phyloP scores from a whole-genome alignment of 495 filamentous ascomycete genomes.

The Talaromyces stipitatus region DNA sequence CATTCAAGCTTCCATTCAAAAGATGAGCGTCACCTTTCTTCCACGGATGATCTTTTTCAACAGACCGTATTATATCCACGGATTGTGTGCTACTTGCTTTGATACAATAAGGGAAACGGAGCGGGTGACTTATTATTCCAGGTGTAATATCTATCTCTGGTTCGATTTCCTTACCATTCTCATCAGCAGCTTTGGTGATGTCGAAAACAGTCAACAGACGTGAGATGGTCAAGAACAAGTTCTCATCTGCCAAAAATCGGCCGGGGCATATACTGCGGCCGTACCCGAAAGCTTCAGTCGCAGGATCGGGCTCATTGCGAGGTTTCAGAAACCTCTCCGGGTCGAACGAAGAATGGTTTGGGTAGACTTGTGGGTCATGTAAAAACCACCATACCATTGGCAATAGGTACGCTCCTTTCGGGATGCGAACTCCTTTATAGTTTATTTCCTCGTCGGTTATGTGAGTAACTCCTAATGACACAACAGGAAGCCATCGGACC shows the following conservation, averaged over 20 bases:
- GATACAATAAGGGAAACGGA: constrained; percentile 5
- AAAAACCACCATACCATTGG: constrained; percentile 35
- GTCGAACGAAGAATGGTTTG: constrained; percentile 21
- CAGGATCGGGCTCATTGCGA: constrained; percentile 19
- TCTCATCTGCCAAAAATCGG: constrained; percentile 50
- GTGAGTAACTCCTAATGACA: constrained; percentile 47
- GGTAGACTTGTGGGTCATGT: constrained; percentile 21
- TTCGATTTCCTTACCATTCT: constrained; percentile 8
- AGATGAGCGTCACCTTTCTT: not conserved
- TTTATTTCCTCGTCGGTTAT: constrained; percentile 42
- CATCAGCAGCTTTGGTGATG: constrained; percentile 13
- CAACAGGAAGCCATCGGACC: constrained; percentile 37
- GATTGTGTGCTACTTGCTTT: constrained; percentile 7
- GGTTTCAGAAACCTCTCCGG: constrained; percentile 30
- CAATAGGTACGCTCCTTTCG: constrained; percentile 33
- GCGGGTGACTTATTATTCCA: constrained; percentile 9
- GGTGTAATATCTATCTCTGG: constrained; percentile 7
- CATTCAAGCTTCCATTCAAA: not conserved
- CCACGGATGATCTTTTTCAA: constrained; percentile 6
- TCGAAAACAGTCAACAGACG: constrained; percentile 50
- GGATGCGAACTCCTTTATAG: constrained; percentile 32
- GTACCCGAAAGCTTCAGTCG: constrained; percentile 43
- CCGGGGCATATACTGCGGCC: constrained; percentile 55
- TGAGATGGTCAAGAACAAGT: constrained; percentile 41
- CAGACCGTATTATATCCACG: constrained; percentile 2